Evolutionary conservation across 2,329 filamentous ascomycete genomes (phyloP), one percentile per base, ranked within the genome.

Genomic region (Tolypocladium endophyticum): DNA sequence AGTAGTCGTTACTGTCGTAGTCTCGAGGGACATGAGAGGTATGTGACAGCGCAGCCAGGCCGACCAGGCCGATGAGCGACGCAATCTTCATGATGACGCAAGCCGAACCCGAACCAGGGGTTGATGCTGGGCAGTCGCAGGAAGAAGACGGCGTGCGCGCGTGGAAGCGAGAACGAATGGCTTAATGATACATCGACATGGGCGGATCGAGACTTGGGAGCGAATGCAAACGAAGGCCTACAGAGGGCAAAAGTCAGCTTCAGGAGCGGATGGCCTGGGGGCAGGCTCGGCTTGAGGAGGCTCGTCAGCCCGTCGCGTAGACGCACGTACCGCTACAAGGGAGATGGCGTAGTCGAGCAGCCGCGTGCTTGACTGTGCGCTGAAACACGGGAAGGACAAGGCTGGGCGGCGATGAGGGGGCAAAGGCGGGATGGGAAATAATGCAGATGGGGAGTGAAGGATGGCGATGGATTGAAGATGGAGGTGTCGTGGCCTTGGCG

Each of bases 1-100:
- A 97, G 76, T 96, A 97, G 74, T 99, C 93, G 74, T 92, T 85
- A 45, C 83, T 80, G 56, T 88, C 83, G 78, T 95, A 90, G 70
- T 94, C 83, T 66, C 89, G 87, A 63, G 80, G 77, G 56, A 79
- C 77, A 53, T 84, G 72, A 54, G 78, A 72, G 36, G 80, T 77
- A 60, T 78, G 74, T 62, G 79, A 73, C 68, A 80, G 68, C 61
- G 73, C 74, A 61, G 80, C 75, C 55, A 85, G 73, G 73, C 81
- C 77, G 59, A 79, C 72, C 56, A 84, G 75, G 72, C 80, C 77
- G 60, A 88, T 68, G 58, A 84, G 66, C 61, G 81, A 77, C 61
- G 75, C 69, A 63, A 78, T 65, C 74, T 78, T 84, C 82, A 85
- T 85, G 59, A 85, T 85, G 59, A 62, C 61, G 63, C 50, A 53